Conservation (phyloP, 306 rosid species). For the Casuarina cunninghamiana region DNA sequence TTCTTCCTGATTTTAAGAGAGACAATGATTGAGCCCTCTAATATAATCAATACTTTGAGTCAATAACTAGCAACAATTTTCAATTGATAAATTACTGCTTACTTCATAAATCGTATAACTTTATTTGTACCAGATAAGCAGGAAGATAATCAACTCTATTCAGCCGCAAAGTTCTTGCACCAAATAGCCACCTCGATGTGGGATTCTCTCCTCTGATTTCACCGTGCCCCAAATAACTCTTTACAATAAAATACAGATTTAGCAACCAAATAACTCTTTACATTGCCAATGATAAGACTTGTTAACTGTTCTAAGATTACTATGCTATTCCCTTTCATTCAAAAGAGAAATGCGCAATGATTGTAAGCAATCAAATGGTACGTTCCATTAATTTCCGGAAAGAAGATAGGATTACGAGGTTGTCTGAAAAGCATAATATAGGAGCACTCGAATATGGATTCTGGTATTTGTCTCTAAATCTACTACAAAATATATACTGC, state of each 20-base stretch:
- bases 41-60: neutral
- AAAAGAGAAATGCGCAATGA: neutral
- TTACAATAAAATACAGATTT: neutral
- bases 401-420: neutral
- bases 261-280: neutral
- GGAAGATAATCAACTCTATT: neutral
- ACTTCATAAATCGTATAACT: neutral
- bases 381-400: too few species aligned
- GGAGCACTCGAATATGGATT: neutral
- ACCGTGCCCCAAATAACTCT: neutral
- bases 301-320: neutral
- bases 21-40: too few species aligned
- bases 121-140: neutral
- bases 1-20: too few species aligned
- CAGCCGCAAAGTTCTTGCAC: too few species aligned
- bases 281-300: neutral
- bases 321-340: neutral
- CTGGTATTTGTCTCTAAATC: neutral
- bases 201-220: too few species aligned
- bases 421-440: neutral
- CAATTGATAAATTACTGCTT: neutral
- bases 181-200: too few species aligned
- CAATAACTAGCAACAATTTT: neutral
- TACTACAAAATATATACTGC: neutral
- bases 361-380: slow-evolving; percentile 29